Base-by-base conservation (phyloP, 148 eudicot genomes). In the Cornus kousa region DNA sequence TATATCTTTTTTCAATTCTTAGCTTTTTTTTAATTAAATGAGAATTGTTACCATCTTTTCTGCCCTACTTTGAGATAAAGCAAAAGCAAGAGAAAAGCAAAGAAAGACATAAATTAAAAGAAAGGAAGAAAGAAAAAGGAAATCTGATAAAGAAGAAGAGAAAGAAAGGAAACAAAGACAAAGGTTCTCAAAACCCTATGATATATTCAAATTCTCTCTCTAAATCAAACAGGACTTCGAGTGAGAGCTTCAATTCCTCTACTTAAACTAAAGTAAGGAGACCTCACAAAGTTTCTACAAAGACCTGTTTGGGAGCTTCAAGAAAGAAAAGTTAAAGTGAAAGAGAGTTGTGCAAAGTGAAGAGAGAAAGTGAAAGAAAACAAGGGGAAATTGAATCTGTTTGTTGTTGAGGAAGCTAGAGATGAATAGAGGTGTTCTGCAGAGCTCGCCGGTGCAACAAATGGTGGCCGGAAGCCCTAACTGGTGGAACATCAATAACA, bases 371-470 rank as follows among this genome's bases (percentile, higher is more conserved):
- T 68, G 13, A 23, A 62, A 20, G 11, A 60, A 37, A n/a, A 14
- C 10, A 33, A 67, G 71, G 43, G 24, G 28, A 67, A 76, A 10
- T 67, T 76, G 6, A 2, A 37, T 19, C 19, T 75, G 43, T 14
- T 43, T 17, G 9, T 48, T 57, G 64, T 57, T 57, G 64, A 17
- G 64, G 50, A 24, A 9, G 53, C 1, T 31, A 17, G 9, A 62
- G 53, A 93, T 93, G 94, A 88, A 93, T 85, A 77, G 89, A 68
- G 92, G 94, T 79, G 87, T 84, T 20, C 73, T 91, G 77, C 92
- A 91, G 80, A 93, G 89, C 88, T 86, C 90, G 37, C 87, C 91
- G 79, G 89, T 90, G 87, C 97, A 93, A 35, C 95, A 93, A 82
- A 85, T 94, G 89, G 84, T 88, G 90, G 48, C 48, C 48, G 48